Evolutionary conservation across 805 yeast genomes (phyloP).

Genomic region (Metschnikowia hibisci): DNA sequence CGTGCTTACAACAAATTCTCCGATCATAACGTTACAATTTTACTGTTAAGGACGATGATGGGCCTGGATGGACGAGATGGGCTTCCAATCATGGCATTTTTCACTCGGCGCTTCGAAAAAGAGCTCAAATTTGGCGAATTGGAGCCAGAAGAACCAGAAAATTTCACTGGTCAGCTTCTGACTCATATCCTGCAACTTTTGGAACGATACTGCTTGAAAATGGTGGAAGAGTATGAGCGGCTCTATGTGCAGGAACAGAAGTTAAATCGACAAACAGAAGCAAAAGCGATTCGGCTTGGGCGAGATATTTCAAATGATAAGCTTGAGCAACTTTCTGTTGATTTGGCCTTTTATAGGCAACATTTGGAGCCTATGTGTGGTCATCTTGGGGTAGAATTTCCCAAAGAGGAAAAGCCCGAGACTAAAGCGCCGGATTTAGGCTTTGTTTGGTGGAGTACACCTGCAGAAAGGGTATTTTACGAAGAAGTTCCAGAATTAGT

Average conservation of each 20-base stretch:
- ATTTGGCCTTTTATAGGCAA: slow-evolving; percentile 2
- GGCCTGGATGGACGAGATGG: background rate
- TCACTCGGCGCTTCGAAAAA: slow-evolving; percentile 24
- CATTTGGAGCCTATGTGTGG: slow-evolving; percentile 11
- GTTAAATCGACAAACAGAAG: background rate
- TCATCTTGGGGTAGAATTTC: slow-evolving; percentile 7
- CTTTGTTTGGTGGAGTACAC: slow-evolving; percentile 54
- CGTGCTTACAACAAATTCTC: slow-evolving; percentile 6
- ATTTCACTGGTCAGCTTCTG: background rate
- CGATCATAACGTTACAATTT: slow-evolving; percentile 12
- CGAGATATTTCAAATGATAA: background rate
- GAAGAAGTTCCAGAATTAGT: slow-evolving; percentile 46
- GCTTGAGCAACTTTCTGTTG: slow-evolving; percentile 7
- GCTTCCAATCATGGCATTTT: slow-evolving; percentile 41
- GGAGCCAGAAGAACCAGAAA: background rate
- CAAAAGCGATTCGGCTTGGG: slow-evolving; percentile 1
- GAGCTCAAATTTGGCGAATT: background rate
- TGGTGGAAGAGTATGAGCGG: background rate
- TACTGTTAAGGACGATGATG: slow-evolving; percentile 4
- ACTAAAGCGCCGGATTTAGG: slow-evolving; percentile 1
- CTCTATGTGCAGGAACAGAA: slow-evolving; percentile 1
- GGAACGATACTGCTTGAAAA: slow-evolving; percentile 3
- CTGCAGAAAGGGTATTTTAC: slow-evolving; percentile 63
- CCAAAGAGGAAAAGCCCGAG: slow-evolving; percentile 18
- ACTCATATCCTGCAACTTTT: slow-evolving; percentile 1